Percentiles rank a stretch among this genome's conserved stretches.
Conservation (phyloP, 2,329 filamentous ascomycete genomes). For the Alternaria postmessia region DNA sequence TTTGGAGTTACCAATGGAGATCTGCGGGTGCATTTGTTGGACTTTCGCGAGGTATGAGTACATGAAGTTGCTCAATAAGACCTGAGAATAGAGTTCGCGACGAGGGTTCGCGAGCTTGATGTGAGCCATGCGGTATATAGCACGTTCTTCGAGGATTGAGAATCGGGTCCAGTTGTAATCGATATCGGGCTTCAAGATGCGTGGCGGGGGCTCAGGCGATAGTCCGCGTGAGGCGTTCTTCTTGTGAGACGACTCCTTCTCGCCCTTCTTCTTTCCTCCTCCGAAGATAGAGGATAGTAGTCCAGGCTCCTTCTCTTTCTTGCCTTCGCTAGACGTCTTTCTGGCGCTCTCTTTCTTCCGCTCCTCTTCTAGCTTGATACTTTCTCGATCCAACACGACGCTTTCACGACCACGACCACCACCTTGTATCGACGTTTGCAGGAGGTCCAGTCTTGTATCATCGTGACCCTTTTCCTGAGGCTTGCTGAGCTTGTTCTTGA, state of each 20-base stretch:
- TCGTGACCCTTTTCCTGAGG: slow-evolving; percentile 67
- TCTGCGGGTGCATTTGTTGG: slow-evolving; percentile 97
- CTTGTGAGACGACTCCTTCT: slow-evolving; percentile 76
- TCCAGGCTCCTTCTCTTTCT: slow-evolving; percentile 86
- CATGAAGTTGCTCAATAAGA: slow-evolving; percentile 98
- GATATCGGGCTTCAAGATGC: slow-evolving; percentile 80
- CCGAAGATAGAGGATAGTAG: slow-evolving; percentile 96
- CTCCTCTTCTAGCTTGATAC: slow-evolving; percentile 77
- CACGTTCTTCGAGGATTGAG: slow-evolving; percentile 91
- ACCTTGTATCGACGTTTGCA: slow-evolving; percentile 85
- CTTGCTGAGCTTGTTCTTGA: slow-evolving; percentile 72
- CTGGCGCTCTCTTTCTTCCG: slow-evolving; percentile 80
- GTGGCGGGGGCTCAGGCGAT: slow-evolving; percentile 78
- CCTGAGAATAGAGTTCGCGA: slow-evolving; percentile 89
- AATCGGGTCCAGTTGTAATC: slow-evolving; percentile 98
- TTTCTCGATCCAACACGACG: slow-evolving; percentile 81
- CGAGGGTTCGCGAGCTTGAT: slow-evolving; percentile 98
- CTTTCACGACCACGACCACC: slow-evolving; percentile 75
- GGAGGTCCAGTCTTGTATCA: slow-evolving; percentile 81
- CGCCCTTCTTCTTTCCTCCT: slow-evolving; percentile 84
- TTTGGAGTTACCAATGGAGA: slow-evolving; percentile 83
- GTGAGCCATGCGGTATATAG: slow-evolving; percentile 98
- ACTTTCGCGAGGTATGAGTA: slow-evolving; percentile 99
- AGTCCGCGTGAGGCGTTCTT: slow-evolving; percentile 75
- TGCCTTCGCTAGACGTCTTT: slow-evolving; percentile 71